Percentiles rank a stretch among this genome's conserved stretches.
phyloP scores from a whole-genome alignment of 768 basidiomycete genomes.

The Chalciporus chontae region DNA sequence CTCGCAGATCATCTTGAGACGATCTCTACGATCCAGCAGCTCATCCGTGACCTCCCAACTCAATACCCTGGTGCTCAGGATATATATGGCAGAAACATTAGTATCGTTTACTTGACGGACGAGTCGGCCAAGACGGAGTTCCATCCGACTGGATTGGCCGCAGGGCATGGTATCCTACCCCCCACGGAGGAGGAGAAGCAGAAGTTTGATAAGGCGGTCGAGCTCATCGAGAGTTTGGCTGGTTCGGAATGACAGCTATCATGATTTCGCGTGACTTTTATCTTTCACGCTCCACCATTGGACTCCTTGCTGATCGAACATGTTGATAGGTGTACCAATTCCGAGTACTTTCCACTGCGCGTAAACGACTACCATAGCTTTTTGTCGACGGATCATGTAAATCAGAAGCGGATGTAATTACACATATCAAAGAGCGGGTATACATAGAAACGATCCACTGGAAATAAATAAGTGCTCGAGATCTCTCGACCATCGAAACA shows the following conservation, averaged over 20 bases:
- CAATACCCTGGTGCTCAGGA: conserved; percentile 56
- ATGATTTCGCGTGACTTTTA: background rate
- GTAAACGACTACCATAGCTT: too few relatives aligned
- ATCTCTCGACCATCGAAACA: too few relatives aligned
- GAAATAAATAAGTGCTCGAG: too few relatives aligned
- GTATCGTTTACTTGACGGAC: conserved; percentile 51
- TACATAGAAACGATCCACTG: too few relatives aligned
- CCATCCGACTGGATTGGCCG: conserved; percentile 54
- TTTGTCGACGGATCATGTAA: too few relatives aligned
- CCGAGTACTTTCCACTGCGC: too few relatives aligned
- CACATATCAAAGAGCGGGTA: too few relatives aligned
- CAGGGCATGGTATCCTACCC: conserved; percentile 44
- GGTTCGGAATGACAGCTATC: background rate
- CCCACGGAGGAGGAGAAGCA: conserved; percentile 58
- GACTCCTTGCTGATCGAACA: too few relatives aligned
- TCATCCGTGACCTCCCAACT: conserved; percentile 48
- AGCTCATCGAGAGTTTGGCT: conserved; percentile 54
- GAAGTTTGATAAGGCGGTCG: conserved; percentile 68
- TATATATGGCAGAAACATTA: conserved; percentile 67
- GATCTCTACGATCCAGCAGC: conserved; percentile 42
- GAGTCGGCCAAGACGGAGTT: conserved; percentile 50
- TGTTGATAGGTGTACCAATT: too few relatives aligned
- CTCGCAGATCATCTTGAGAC: conserved; percentile 7
- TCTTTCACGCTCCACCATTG: too few relatives aligned
- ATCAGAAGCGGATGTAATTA: too few relatives aligned